phyloP scores from a whole-genome alignment of 2,329 filamentous ascomycete genomes.

The Aspergillus aculeatus region DNA sequence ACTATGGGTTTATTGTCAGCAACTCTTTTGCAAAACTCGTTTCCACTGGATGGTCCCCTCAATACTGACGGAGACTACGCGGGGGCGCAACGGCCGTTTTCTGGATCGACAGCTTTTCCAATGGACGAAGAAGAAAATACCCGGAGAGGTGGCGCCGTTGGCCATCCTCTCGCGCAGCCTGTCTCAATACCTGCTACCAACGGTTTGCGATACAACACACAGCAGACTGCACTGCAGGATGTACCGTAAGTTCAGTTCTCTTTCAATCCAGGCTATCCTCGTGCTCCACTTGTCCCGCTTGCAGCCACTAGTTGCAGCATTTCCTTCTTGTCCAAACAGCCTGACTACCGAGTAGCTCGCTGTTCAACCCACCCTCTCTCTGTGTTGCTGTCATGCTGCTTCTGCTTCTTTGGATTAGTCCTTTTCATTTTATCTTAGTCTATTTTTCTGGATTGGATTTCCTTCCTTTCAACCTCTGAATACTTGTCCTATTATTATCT shows the following conservation, averaged over 20 bases:
- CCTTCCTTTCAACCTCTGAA: background rate
- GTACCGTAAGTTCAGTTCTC: conserved; percentile 57
- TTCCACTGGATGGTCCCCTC: conserved; percentile 39
- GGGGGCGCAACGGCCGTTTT: conserved; percentile 34
- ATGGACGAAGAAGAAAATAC: conserved; percentile 48
- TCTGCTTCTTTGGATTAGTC: conserved; percentile 2
- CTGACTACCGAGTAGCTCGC: conserved; percentile 15
- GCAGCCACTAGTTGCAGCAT: conserved; percentile 32
- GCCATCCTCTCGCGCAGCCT: conserved; percentile 46
- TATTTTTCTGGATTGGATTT: background rate
- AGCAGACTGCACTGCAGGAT: conserved; percentile 53
- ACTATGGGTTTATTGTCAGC: conserved; percentile 23
- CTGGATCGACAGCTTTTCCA: conserved; percentile 35
- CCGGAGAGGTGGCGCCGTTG: conserved; percentile 52
- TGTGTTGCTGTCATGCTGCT: conserved; percentile 11
- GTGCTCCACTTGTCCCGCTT: conserved; percentile 32
- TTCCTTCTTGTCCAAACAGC: conserved; percentile 34
- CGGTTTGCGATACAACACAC: conserved; percentile 53
- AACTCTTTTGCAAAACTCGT: conserved; percentile 38
- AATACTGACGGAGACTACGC: conserved; percentile 43
- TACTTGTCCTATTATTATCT: background rate
- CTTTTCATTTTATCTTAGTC: background rate
- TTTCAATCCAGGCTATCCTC: conserved; percentile 40
- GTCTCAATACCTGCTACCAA: conserved; percentile 48
- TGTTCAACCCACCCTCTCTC: conserved; percentile 7